A percentile compares a stretch with the other conserved stretches of the same genome.
Conservation (phyloP, 805 yeast species). For the Saccharomycodes ludwigii region DNA sequence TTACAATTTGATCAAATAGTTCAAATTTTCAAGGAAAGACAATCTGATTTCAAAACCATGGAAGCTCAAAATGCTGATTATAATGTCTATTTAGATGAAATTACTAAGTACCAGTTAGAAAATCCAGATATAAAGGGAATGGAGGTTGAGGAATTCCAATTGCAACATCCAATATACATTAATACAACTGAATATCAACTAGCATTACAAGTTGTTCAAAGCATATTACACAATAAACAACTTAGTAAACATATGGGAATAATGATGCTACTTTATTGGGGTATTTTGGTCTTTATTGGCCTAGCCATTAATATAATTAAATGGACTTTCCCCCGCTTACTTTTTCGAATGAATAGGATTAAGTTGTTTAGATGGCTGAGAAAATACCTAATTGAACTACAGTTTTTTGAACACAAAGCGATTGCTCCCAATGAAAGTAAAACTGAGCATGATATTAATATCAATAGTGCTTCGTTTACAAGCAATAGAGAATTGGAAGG, state of each 20-base stretch:
- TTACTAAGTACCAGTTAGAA: conserved; percentile 16
- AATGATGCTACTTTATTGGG: conserved; percentile 24
- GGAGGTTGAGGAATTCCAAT: conserved; percentile 5
- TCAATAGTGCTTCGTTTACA: background rate
- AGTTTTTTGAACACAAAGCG: conserved; percentile 11
- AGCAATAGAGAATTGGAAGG: too few species aligned
- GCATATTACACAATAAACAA: conserved; percentile 18
- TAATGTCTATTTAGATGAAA: background rate
- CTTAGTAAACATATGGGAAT: conserved; percentile 21
- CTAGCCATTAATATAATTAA: conserved; percentile 17
- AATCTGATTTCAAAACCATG: background rate
- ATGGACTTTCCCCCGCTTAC: conserved; percentile 26
- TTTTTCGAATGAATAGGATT: conserved; percentile 12
- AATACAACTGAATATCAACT: conserved; percentile 13
- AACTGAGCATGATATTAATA: too few species aligned
- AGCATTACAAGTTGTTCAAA: conserved; percentile 19
- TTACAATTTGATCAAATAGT: conserved; percentile 20
- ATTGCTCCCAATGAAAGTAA: background rate
- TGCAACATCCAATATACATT: conserved; percentile 20
- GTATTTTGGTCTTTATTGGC: conserved; percentile 15
- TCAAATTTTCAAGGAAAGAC: conserved; percentile 10
- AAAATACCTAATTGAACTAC: conserved; percentile 23
- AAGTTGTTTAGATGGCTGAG: conserved; percentile 19
- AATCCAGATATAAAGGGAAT: conserved; percentile 10
- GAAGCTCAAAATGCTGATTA: background rate